Percentiles rank a stretch among this genome's conserved stretches.
These are phyloP conservation scores for Xylariaceae sp. DNA, from an alignment of 2,329 filamentous ascomycete species.

Conservation along the genomic window DNA sequence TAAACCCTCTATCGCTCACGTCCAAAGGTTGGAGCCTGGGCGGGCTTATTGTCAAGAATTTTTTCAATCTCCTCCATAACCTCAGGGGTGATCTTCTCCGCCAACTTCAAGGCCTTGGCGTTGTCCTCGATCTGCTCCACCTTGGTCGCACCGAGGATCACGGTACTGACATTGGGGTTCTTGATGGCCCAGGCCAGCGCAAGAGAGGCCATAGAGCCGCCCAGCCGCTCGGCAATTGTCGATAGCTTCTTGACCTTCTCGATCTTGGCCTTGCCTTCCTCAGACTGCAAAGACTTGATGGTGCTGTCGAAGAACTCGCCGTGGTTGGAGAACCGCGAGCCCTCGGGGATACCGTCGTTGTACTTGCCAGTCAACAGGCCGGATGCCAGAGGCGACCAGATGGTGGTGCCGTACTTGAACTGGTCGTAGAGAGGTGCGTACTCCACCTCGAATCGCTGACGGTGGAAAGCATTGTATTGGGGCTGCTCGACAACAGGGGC, in stretches of 20 bases:
- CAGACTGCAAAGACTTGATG: constrained; percentile 52
- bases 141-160: constrained; percentile 50
- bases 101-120: constrained; percentile 23
- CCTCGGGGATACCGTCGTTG: constrained; percentile 58
- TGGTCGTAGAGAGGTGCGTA: constrained; percentile 55
- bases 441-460: constrained; percentile 58
- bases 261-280: constrained; percentile 52
- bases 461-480: constrained; percentile 60
- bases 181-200: constrained; percentile 52
- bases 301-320: constrained; percentile 56
- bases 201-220: constrained; percentile 47
- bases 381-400: constrained; percentile 46
- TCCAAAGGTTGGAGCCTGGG: too few relatives aligned
- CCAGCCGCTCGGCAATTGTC: constrained; percentile 55
- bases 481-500: constrained; percentile 45
- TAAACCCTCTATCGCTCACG: too few relatives aligned
- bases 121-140: constrained; percentile 51
- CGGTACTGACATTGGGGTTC: constrained; percentile 50
- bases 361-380: constrained; percentile 61
- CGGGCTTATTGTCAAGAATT: neutral
- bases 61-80: constrained; percentile 49
- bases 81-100: constrained; percentile 43
- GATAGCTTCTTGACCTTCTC: constrained; percentile 42
- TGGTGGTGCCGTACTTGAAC: constrained; percentile 52
- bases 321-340: constrained; percentile 60